phyloP scores from a whole-genome alignment of 2,329 filamentous ascomycete genomes.

The Plenodomus lindquistii region DNA sequence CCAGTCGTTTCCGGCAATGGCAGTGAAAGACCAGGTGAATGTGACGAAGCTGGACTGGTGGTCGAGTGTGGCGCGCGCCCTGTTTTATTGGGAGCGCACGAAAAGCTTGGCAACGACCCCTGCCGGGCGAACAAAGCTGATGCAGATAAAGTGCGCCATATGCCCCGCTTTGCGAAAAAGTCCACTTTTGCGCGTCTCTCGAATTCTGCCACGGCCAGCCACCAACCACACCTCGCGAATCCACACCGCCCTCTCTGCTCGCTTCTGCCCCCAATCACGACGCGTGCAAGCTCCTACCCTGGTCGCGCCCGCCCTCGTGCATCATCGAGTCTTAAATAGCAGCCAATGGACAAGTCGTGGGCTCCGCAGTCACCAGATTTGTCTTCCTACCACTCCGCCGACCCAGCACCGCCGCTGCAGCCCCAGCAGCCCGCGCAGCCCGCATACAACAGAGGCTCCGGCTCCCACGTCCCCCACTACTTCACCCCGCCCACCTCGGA shows the following conservation, averaged over 20 bases:
- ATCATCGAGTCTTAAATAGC: conserved; percentile 15
- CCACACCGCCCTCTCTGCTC: conserved; percentile 14
- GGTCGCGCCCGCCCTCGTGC: background rate
- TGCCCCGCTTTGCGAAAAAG: conserved; percentile 15
- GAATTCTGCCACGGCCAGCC: conserved; percentile 3
- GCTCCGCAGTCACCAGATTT: conserved; percentile 52
- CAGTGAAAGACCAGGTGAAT: conserved; percentile 8
- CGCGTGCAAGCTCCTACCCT: background rate
- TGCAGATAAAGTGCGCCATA: conserved; percentile 13
- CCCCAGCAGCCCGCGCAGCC: conserved; percentile 45
- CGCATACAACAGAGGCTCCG: conserved; percentile 20
- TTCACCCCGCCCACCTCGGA: conserved; percentile 24
- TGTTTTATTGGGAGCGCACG: conserved; percentile 3
- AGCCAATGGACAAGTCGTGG: conserved; percentile 41
- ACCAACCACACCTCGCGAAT: conserved; percentile 1
- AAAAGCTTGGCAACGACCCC: conserved; percentile 9
- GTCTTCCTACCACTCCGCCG: conserved; percentile 52
- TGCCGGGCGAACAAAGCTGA: background rate
- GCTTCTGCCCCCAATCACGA: conserved; percentile 21
- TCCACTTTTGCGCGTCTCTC: background rate
- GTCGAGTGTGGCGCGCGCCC: conserved; percentile 1
- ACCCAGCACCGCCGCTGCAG: conserved; percentile 41
- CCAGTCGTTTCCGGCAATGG: conserved; percentile 1
- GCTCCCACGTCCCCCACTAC: conserved; percentile 32
- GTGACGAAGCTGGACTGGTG: conserved; percentile 14